A percentile compares a stretch with the other conserved stretches of the same genome.
These are phyloP conservation scores for Cladobotryum protrusum DNA, from an alignment of 2,329 filamentous ascomycete genomes.

Conservation along the genomic window DNA sequence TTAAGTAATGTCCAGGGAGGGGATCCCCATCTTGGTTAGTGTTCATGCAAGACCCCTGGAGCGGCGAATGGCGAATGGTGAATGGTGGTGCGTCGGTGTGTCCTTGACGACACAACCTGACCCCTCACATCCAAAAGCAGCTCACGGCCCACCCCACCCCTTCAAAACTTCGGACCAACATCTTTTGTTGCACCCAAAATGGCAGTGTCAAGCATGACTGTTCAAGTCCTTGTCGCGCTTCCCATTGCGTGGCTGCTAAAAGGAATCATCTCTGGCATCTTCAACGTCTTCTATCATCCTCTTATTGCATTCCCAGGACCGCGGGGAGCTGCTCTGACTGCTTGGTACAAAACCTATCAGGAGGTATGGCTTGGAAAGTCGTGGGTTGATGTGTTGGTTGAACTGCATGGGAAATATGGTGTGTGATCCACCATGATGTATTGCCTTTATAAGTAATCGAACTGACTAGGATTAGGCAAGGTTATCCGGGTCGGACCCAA, in stretches of 20 bases:
- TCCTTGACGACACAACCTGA: too few relatives aligned
- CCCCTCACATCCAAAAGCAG: too few relatives aligned
- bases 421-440: background rate
- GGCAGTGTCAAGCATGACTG: background rate
- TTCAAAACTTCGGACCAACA: too few relatives aligned
- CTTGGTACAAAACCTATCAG: background rate
- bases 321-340: background rate
- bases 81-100: too few relatives aligned
- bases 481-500: background rate
- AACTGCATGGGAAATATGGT: background rate
- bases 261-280: background rate
- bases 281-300: background rate
- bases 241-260: background rate
- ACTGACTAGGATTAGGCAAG: background rate
- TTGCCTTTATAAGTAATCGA: background rate
- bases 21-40: too few relatives aligned
- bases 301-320: background rate
- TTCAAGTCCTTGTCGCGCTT: background rate
- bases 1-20: too few relatives aligned
- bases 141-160: background rate
- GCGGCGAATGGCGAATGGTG: too few relatives aligned
- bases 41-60: too few relatives aligned
- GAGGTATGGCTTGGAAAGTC: background rate
- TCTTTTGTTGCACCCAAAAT: background rate
- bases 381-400: background rate